Conservation (phyloP, 352 stramenopile genomes). For the Blastocystis sp. region DNA sequence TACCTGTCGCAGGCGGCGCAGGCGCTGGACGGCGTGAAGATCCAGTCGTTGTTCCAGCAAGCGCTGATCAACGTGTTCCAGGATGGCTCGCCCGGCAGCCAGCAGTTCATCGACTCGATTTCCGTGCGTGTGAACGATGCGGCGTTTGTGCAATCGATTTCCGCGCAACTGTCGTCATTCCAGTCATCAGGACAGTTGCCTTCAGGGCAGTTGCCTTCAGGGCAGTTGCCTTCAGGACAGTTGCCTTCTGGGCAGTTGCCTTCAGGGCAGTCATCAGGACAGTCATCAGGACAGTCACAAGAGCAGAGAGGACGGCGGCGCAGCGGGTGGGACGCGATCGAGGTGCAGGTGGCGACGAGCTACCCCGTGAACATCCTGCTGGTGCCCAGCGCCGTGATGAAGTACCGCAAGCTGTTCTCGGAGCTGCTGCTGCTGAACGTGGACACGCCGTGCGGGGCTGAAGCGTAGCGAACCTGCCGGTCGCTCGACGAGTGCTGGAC, state of each 20-base stretch:
- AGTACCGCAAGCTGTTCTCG: constrained; percentile 23
- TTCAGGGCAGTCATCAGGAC: too few relatives aligned
- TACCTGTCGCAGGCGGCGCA: neutral
- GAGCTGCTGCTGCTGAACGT: constrained; percentile 44
- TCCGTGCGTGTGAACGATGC: neutral
- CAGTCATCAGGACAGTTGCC: too few relatives aligned
- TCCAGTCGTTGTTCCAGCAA: constrained; percentile 38
- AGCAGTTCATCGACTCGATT: constrained; percentile 40
- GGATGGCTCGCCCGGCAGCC: neutral
- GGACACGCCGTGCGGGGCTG: neutral
- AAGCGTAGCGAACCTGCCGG: constrained; percentile 27
- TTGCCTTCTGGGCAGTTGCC: too few relatives aligned
- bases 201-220: too few relatives aligned
- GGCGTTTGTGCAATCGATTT: too few relatives aligned
- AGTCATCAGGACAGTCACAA: too few relatives aligned
- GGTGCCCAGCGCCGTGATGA: neutral
- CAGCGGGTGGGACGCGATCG: constrained; percentile 51
- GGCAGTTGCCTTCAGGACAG: too few relatives aligned
- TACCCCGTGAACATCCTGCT: constrained; percentile 61
- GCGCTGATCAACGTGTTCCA: neutral
- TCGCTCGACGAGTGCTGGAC: constrained; percentile 28
- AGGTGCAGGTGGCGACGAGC: constrained; percentile 11
- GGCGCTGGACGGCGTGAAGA: constrained; percentile 1
- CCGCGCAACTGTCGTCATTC: too few relatives aligned
- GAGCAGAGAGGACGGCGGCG: neutral